Evolutionary conservation across 345 rosid genomes (phyloP).

Genomic region (Carallia pectinifolia): DNA sequence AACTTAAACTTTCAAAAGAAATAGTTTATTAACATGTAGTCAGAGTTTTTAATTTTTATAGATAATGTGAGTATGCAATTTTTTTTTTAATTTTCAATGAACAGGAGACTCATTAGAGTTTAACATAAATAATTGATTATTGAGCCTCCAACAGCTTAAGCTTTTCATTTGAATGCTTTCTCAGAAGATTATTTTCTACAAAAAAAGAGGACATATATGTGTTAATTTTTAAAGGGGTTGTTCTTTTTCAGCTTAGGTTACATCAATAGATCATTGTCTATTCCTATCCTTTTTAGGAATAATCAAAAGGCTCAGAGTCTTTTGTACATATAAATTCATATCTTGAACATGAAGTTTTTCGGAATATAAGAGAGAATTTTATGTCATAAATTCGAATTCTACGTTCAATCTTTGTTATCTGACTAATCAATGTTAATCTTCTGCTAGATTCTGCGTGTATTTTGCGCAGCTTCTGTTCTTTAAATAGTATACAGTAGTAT

Average conservation of each 20-base stretch:
- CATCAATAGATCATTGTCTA: slow-evolving; percentile 39
- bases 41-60: too few species aligned
- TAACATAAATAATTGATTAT: too few species aligned
- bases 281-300: slow-evolving; percentile 55
- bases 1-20: too few species aligned
- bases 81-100: too few species aligned
- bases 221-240: neutral
- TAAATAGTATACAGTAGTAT: slow-evolving; percentile 1
- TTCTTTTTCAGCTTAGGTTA: slow-evolving; percentile 28
- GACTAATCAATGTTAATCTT: slow-evolving; percentile 26
- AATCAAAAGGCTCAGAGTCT: slow-evolving; percentile 18
- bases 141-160: too few species aligned
- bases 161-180: too few species aligned
- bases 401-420: slow-evolving; percentile 8
- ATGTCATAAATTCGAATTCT: slow-evolving; percentile 31
- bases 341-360: slow-evolving; percentile 52
- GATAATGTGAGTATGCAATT: too few species aligned
- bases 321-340: slow-evolving; percentile 28
- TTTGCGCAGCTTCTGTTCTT: slow-evolving; percentile 14
- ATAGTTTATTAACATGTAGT: too few species aligned
- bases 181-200: neutral
- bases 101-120: too few species aligned
- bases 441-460: slow-evolving; percentile 17
- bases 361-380: slow-evolving; percentile 44
- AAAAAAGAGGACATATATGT: neutral